Conservation (phyloP, 1,284 basidiomycete genomes). For the Tilletia walkeri region DNA sequence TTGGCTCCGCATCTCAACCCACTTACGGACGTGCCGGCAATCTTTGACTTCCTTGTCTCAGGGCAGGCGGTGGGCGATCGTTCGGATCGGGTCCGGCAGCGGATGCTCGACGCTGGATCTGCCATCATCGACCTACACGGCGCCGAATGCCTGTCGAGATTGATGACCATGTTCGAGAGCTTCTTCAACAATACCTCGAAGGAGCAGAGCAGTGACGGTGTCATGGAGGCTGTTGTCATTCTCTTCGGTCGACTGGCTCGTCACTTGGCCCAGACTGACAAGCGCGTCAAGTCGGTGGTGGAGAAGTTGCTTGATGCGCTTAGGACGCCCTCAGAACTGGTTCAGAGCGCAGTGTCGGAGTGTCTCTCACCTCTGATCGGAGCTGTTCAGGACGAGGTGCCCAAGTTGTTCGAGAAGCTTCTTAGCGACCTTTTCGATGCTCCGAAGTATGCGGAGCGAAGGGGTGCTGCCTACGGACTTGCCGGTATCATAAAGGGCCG, state of each 20-base stretch:
- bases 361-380: constrained; percentile 79
- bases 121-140: constrained; percentile 82
- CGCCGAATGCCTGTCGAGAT: constrained; percentile 67
- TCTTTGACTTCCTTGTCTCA: constrained; percentile 83
- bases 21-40: constrained; percentile 68
- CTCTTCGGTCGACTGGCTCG: constrained; percentile 88
- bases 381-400: constrained; percentile 63
- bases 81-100: constrained; percentile 73
- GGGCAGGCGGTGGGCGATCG: constrained; percentile 86
- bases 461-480: constrained; percentile 93
- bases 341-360: constrained; percentile 93
- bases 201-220: constrained; percentile 40
- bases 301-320: constrained; percentile 86
- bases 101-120: constrained; percentile 82
- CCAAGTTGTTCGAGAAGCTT: constrained; percentile 66
- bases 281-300: constrained; percentile 64
- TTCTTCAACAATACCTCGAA: constrained; percentile 64
- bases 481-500: constrained; percentile 88
- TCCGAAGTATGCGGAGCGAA: constrained; percentile 81
- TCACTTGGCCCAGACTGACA: constrained; percentile 70
- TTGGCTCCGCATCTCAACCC: constrained; percentile 69
- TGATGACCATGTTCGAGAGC: constrained; percentile 82
- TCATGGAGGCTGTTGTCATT: constrained; percentile 93
- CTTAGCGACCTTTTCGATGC: constrained; percentile 64
- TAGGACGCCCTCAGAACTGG: constrained; percentile 91